Evolutionary conservation across 495 filamentous ascomycete genomes (phyloP).

Genomic region (Aspergillus steynii): DNA sequence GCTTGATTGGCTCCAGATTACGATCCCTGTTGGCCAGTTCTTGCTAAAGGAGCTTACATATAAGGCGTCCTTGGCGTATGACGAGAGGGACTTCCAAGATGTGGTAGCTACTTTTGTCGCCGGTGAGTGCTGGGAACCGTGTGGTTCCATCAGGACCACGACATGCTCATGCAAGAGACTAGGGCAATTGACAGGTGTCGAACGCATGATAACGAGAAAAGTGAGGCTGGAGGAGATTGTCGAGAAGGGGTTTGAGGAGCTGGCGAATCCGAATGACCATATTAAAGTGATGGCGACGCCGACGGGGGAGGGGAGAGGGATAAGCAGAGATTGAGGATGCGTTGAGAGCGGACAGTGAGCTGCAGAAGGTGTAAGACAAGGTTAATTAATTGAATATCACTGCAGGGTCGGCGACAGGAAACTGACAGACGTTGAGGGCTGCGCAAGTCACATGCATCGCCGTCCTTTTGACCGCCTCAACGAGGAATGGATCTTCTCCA

Average conservation of each 20-base stretch:
- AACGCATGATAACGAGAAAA: constrained; percentile 57
- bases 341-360: background rate
- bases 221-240: constrained; percentile 52
- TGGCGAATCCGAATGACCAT: constrained; percentile 56
- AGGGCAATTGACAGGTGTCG: constrained; percentile 36
- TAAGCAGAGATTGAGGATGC: background rate
- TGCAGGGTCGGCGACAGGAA: too few species aligned
- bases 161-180: constrained; percentile 1
- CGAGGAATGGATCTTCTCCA: too few species aligned
- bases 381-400: background rate
- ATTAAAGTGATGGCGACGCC: constrained; percentile 53
- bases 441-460: background rate
- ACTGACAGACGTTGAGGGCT: background rate
- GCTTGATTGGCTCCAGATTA: constrained; percentile 7
- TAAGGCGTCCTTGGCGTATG: constrained; percentile 39
- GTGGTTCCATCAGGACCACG: background rate
- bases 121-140: constrained; percentile 28
- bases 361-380: background rate
- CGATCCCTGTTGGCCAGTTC: constrained; percentile 8
- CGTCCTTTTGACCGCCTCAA: too few species aligned
- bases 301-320: constrained; percentile 13
- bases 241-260: constrained; percentile 53
- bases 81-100: constrained; percentile 53
- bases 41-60: constrained; percentile 27
- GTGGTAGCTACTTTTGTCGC: constrained; percentile 53